These are phyloP conservation scores for Mycosphaerelloides madeirae DNA, from an alignment of 2,329 filamentous ascomycete genomes.

Conservation along the genomic window DNA sequence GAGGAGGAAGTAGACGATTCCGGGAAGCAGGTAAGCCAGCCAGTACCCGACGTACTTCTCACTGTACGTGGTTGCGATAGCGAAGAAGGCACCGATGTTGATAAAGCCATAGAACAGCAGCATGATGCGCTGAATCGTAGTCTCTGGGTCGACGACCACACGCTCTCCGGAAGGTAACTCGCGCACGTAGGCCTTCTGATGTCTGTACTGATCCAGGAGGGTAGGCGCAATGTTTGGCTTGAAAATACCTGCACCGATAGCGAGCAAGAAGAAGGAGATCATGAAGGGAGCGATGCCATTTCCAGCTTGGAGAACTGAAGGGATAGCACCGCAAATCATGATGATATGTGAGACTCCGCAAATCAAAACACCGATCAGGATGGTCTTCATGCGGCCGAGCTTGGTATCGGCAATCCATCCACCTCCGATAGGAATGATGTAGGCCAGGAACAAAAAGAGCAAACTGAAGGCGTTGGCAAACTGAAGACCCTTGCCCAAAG, in stretches of 20 bases:
- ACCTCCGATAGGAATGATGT: slow-evolving; percentile 49
- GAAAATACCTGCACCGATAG: slow-evolving; percentile 67
- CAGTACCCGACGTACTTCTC: slow-evolving; percentile 63
- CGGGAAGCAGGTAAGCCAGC: slow-evolving; percentile 57
- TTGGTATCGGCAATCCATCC: slow-evolving; percentile 23
- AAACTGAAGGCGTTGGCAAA: slow-evolving; percentile 51
- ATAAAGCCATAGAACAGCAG: slow-evolving; percentile 67
- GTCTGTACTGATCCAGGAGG: slow-evolving; percentile 43
- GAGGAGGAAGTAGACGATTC: slow-evolving; percentile 56
- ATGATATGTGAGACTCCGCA: slow-evolving; percentile 22
- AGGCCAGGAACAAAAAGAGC: slow-evolving; percentile 55
- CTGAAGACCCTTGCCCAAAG: slow-evolving; percentile 54
- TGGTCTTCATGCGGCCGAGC: slow-evolving; percentile 22
- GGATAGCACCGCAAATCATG: slow-evolving; percentile 20
- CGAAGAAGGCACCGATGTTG: slow-evolving; percentile 65
- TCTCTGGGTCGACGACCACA: slow-evolving; percentile 44
- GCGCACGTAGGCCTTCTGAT: slow-evolving; percentile 36
- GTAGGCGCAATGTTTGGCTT: slow-evolving; percentile 65
- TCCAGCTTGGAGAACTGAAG: slow-evolving; percentile 19
- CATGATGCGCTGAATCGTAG: slow-evolving; percentile 44
- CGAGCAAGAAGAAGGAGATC: slow-evolving; percentile 53
- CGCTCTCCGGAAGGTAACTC: slow-evolving; percentile 38
- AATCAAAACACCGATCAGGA: slow-evolving; percentile 20
- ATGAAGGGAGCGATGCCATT: slow-evolving; percentile 40
- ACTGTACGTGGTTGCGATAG: slow-evolving; percentile 62